Conservation (phyloP, 1,284 basidiomycete genomes). For the Xerocomus amazonicus region DNA sequence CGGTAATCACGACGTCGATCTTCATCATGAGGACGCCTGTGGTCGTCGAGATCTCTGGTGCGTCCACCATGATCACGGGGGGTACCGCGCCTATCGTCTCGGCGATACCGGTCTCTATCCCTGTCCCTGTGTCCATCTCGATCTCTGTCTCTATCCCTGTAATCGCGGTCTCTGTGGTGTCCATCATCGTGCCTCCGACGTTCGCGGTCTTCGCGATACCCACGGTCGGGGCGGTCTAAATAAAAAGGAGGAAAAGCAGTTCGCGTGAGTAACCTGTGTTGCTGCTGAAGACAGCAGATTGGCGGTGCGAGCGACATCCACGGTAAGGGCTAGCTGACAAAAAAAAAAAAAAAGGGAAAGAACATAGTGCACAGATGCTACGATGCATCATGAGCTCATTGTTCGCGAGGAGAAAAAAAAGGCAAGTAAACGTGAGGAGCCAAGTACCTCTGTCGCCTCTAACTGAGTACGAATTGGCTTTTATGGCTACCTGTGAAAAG, state of each 20-base stretch:
- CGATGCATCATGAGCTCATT: constrained; percentile 62
- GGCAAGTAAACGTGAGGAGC: constrained; percentile 24
- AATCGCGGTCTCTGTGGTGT: constrained; percentile 48
- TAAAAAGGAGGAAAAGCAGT: constrained; percentile 41
- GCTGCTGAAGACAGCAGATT: constrained; percentile 38
- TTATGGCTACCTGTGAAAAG: constrained; percentile 31
- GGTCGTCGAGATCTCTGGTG: constrained; percentile 42
- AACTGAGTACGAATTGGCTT: constrained; percentile 29
- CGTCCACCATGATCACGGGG: constrained; percentile 39
- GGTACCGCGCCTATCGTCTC: constrained; percentile 39
- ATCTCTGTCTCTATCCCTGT: constrained; percentile 42
- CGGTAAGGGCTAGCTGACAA: constrained; percentile 56
- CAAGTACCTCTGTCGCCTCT: constrained; percentile 38
- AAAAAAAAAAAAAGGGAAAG: constrained; percentile 48
- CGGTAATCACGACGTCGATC: constrained; percentile 46
- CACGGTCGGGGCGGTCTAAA: constrained; percentile 45
- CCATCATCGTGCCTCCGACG: constrained; percentile 51
- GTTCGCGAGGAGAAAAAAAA: constrained; percentile 25
- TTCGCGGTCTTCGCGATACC: constrained; percentile 51
- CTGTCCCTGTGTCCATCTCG: constrained; percentile 39
- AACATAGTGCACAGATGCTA: constrained; percentile 51
- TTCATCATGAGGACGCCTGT: constrained; percentile 41
- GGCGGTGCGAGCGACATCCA: constrained; percentile 36
- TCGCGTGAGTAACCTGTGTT: constrained; percentile 48
- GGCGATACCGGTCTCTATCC: constrained; percentile 38